Conservation (phyloP, 2,329 filamentous ascomycete species). For the Pyrenophora tritici-repentis region DNA sequence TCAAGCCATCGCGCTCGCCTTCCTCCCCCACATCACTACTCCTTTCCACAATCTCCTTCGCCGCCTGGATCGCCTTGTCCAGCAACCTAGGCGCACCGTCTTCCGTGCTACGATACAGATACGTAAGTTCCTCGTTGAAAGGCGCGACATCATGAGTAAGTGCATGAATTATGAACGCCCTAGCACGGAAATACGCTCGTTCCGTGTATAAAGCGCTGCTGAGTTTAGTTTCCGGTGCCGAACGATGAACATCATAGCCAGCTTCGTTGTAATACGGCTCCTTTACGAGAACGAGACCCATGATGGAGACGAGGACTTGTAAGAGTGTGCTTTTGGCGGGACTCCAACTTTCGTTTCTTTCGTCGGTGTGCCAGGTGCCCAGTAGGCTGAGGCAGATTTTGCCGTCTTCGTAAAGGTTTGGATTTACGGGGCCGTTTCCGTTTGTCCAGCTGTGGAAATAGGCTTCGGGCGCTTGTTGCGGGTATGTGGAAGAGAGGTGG, state of each 20-base stretch:
- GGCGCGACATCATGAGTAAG: constrained; percentile 51
- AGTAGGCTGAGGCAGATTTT: constrained; percentile 65
- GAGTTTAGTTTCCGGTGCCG: constrained; percentile 52
- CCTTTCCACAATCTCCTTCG: constrained; percentile 49
- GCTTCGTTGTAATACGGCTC: constrained; percentile 69
- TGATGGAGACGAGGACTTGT: constrained; percentile 62
- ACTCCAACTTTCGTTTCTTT: constrained; percentile 60
- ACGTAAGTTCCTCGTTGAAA: constrained; percentile 58
- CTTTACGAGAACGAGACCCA: constrained; percentile 62
- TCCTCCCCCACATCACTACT: constrained; percentile 40
- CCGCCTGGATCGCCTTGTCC: constrained; percentile 50
- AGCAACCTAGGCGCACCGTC: constrained; percentile 49
- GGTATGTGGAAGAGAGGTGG: constrained; percentile 56
- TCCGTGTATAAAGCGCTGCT: constrained; percentile 59
- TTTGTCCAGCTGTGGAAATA: constrained; percentile 65
- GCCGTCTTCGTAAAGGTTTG: constrained; percentile 66
- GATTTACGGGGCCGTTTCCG: constrained; percentile 60
- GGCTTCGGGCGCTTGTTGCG: constrained; percentile 57
- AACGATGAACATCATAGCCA: constrained; percentile 60
- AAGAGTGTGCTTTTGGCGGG: constrained; percentile 59
- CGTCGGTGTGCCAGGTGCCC: constrained; percentile 63
- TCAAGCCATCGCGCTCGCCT: constrained; percentile 51
- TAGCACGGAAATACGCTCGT: constrained; percentile 58
- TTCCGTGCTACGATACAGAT: constrained; percentile 53
- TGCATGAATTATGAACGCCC: constrained; percentile 57